These are phyloP conservation scores for Rhododendron kiyosumense DNA, from an alignment of 148 eudicot genomes.

Conservation along the genomic window DNA sequence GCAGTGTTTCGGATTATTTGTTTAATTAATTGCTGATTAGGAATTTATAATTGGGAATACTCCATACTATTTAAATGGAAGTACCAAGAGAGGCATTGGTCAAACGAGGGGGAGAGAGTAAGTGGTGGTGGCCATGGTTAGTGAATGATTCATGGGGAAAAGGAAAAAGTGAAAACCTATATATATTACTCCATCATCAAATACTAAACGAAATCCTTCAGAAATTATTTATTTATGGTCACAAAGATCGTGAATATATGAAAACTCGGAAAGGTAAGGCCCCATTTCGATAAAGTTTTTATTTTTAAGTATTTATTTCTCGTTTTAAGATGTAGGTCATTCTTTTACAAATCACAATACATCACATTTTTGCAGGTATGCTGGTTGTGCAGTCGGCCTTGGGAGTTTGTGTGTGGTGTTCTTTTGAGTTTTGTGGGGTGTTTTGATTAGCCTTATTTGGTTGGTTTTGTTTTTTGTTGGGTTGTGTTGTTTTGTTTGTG, in stretches of 20 bases:
- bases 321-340: too few relatives aligned
- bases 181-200: not conserved
- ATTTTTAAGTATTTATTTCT: too few relatives aligned
- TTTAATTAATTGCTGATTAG: not conserved
- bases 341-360: too few relatives aligned
- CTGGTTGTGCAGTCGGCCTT: too few relatives aligned
- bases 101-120: not conserved
- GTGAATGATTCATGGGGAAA: not conserved
- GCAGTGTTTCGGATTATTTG: not conserved
- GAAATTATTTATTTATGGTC: not conserved
- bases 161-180: not conserved
- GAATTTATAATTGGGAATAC: not conserved
- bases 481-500: too few relatives aligned
- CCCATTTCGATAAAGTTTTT: too few relatives aligned
- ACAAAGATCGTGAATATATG: not conserved
- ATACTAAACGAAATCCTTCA: not conserved
- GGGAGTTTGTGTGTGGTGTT: too few relatives aligned
- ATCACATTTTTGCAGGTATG: too few relatives aligned
- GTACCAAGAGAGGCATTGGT: not conserved
- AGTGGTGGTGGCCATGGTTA: not conserved
- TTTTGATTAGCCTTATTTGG: too few relatives aligned
- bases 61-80: not conserved
- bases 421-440: too few relatives aligned
- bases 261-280: too few relatives aligned
- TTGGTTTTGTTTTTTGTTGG: too few relatives aligned